Base-by-base conservation (phyloP, 352 stramenopile genomes). In the Pythium coloratum region DNA sequence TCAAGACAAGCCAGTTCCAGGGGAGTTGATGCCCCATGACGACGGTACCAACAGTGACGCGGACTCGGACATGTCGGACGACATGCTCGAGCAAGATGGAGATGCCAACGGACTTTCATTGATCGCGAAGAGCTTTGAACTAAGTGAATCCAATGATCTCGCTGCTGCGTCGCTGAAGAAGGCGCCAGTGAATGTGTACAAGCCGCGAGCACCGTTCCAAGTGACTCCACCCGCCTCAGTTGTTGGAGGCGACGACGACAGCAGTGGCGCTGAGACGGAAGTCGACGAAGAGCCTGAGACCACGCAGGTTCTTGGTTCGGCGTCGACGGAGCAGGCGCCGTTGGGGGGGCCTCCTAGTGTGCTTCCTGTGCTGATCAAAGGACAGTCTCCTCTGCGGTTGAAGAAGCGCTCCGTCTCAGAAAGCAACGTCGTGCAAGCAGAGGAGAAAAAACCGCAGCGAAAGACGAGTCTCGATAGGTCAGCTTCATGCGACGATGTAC, bases 1-100 rank as follows among this genome's bases (percentile, higher is more conserved):
- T 26, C 30, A 38, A 10, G 66, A 34, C 13, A 46, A 56, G 14
- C 55, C 34, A 14, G 58, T 13, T 20, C 36, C 20, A 24, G 6
- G 20, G 1, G 46, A 53, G n/a, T 30, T 53, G 46, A 53, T 53
- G 46, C 12, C 46, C n/a, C 18, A 36, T 47, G 50, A 36, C n/a
- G 68, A 54, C 49, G 59, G 72, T 24, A 24, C 20, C 10, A 59
- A 60, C 2, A 71, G 81, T 33, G 78, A 80, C 55, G 77, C 58
- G 7, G 81, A 88, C 20, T 91, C 79, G 36, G 77, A 88, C 47
- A 72, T 89, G 77, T 90, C 80, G 34, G 81, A 90, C 55, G 82
- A 90, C 33, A 90, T 90, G 79, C 64, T 87, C n/a, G 81, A 86
- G 56, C 78, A 90, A 55, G 81, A 90, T 26, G 81, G 80, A 2